These are phyloP conservation scores for Juglanconis juglandina DNA, from an alignment of 2,329 filamentous ascomycete species.

Conservation along the genomic window DNA sequence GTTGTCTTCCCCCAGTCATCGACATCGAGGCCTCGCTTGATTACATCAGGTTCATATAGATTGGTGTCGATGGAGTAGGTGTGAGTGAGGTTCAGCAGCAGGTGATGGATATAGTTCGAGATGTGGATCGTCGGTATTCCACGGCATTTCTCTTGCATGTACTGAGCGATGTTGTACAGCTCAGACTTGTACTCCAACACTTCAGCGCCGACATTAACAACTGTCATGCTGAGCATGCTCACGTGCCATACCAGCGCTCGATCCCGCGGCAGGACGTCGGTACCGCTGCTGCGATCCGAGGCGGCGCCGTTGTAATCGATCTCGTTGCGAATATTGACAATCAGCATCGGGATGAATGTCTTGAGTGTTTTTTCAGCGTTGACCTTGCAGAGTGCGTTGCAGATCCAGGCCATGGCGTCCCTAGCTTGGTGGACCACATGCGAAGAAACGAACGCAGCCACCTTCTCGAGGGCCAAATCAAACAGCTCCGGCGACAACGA, in stretches of 20 bases:
- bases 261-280: constrained; percentile 88
- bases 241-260: constrained; percentile 89
- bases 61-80: constrained; percentile 90
- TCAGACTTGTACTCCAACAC: constrained; percentile 87
- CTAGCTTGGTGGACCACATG: constrained; percentile 96
- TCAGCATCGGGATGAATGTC: constrained; percentile 83
- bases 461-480: constrained; percentile 85
- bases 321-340: constrained; percentile 88
- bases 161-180: constrained; percentile 84
- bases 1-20: constrained; percentile 82
- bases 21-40: constrained; percentile 68
- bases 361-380: constrained; percentile 91
- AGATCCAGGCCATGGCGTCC: constrained; percentile 98
- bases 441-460: constrained; percentile 84
- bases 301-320: constrained; percentile 96
- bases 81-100: constrained; percentile 88
- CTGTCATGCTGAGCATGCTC: constrained; percentile 95
- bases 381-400: constrained; percentile 93
- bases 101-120: constrained; percentile 95
- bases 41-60: constrained; percentile 76
- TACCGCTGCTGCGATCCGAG: constrained; percentile 88
- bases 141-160: constrained; percentile 94
- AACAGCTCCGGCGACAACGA: constrained; percentile 91
- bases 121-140: constrained; percentile 93
- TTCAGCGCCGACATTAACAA: constrained; percentile 89